Evolutionary conservation across 768 basidiomycete species (phyloP), one percentile per base, ranked within the genome.

Genomic region (Russula compacta): DNA sequence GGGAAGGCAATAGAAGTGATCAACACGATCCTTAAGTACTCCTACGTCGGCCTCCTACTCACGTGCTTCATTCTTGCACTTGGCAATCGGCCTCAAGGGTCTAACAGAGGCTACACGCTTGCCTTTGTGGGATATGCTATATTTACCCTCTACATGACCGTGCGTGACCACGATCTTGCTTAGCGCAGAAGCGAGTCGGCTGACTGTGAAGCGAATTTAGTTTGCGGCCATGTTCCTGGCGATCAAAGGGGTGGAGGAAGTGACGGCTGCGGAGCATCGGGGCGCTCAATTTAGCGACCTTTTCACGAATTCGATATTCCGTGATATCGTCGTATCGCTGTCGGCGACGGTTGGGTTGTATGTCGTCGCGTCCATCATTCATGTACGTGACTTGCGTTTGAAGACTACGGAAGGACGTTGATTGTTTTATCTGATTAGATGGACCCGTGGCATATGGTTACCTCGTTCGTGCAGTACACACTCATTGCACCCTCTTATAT

Each of bases 371-470:
- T 90, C 87, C 4, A 66, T 98, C 10, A 79, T 95, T 51, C 93
- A 93, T 74, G 90, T 94, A 69, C 69, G 93, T 82, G 24, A 6
- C n/a, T 46, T 43, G 24, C 35, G 10, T 33, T 35, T 38, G 35
- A 39, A 61, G 35, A 62, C 46, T 48, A 39, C 51, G 49, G 10
- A 40, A 21, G 7, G 69, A 50, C 69, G 1, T 19, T 61, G 38
- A 57, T 19, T 3, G 21, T 24, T 8, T 17, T 5, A 12, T 42
- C 10, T 15, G 8, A 6, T 24, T 21, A 95, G 85, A 85, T 97
- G 67, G 94, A 98, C 67, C 95, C 95, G 2, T 97, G 94, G 92
- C 97, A 99, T 71, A 90, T 99, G 92, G 79, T 99, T 68, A 98
- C 97, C 0, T 92, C 89, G 6, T 95, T 98, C 74, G 32, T 94